These are phyloP conservation scores for Calonectria fujianensis DNA, from an alignment of 2,329 filamentous ascomycete genomes.

Conservation along the genomic window DNA sequence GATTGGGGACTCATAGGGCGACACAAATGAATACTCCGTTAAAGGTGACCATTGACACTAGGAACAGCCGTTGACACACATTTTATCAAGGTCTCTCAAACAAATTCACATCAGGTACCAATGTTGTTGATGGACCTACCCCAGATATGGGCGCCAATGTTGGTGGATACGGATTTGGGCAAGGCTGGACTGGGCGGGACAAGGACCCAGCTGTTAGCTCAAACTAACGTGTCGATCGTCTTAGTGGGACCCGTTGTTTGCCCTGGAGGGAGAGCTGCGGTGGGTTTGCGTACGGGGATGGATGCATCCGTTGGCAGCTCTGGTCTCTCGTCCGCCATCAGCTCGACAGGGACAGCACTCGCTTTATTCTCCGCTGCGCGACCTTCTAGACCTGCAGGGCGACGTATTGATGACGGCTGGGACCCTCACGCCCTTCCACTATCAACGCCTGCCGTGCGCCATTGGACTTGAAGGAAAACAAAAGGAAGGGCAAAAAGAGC, in stretches of 20 bases:
- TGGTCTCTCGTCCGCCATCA: not conserved
- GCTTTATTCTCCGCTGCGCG: not conserved
- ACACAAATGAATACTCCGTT: not conserved
- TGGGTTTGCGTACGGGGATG: not conserved
- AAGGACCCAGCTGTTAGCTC: not conserved
- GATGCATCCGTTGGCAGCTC: not conserved
- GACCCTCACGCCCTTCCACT: too few species aligned
- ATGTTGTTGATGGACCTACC: not conserved
- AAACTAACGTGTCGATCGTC: slow-evolving; percentile 9
- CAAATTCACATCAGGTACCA: not conserved
- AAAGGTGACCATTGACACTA: not conserved
- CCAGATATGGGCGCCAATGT: not conserved
- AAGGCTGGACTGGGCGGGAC: not conserved
- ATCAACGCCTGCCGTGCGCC: not conserved
- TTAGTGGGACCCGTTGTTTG: slow-evolving; percentile 4
- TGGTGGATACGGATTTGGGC: slow-evolving; percentile 6
- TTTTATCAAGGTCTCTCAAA: not conserved
- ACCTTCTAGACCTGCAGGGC: not conserved
- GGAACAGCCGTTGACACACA: not conserved
- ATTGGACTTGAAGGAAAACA: not conserved
- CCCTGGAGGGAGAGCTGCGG: not conserved
- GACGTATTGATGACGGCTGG: not conserved
- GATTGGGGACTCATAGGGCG: not conserved
- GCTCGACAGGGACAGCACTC: not conserved
- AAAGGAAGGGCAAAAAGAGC: not conserved